Conservation (phyloP, 1,139 yeast genomes). For the Debaryomyces robertsiae region DNA sequence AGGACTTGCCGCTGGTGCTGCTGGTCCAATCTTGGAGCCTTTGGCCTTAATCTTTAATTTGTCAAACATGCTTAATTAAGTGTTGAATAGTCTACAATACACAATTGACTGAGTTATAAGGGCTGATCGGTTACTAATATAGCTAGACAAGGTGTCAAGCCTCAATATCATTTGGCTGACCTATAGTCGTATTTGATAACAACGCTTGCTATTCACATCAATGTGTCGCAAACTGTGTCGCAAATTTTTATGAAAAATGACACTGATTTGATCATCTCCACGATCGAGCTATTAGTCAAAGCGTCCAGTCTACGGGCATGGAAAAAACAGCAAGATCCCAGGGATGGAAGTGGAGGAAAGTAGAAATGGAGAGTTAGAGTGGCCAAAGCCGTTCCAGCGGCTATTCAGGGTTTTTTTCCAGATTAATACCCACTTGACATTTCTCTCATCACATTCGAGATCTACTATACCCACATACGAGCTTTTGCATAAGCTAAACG, state of each 20-base stretch:
- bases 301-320: neutral
- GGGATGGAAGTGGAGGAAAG: neutral
- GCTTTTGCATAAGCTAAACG: slow-evolving; percentile 34
- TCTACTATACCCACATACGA: slow-evolving; percentile 44
- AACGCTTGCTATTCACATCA: slow-evolving; percentile 4
- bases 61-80: slow-evolving; percentile 32
- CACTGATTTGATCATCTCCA: neutral
- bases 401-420: slow-evolving; percentile 28
- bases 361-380: neutral
- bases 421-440: slow-evolving; percentile 47
- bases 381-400: slow-evolving; percentile 19
- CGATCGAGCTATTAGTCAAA: no score
- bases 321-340: slow-evolving; percentile 1
- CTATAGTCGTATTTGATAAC: slow-evolving; percentile 1
- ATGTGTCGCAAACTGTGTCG: slow-evolving; percentile 6
- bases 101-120: neutral
- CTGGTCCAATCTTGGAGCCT: slow-evolving; percentile 31
- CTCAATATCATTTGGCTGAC: no score
- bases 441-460: slow-evolving; percentile 45
- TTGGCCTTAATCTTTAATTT: slow-evolving; percentile 43
- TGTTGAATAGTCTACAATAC: neutral
- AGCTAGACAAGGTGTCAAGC: slow-evolving; percentile 1
- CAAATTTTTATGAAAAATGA: slow-evolving; percentile 2
- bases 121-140: neutral
- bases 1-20: slow-evolving; percentile 32